Evolutionary conservation across 225 moss, liverwort and hornwort species (phyloP).

Genomic region (Pseudoscleropodium purum): DNA sequence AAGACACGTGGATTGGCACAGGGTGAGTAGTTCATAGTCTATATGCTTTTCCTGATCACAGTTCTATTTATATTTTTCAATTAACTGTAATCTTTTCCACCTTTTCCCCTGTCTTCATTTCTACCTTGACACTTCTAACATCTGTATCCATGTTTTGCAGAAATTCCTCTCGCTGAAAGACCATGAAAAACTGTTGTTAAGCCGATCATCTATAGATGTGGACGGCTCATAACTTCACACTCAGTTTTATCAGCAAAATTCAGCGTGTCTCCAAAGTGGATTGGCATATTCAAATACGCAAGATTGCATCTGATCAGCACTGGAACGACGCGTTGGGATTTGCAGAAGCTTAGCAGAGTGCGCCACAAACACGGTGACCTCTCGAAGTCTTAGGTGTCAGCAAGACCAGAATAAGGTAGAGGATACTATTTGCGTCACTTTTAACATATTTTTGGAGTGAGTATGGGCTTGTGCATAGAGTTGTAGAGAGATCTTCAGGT

Average conservation of each 20-base stretch:
- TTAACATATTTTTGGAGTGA: not conserved
- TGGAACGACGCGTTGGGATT: not conserved
- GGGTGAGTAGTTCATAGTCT: slow-evolving; percentile 9
- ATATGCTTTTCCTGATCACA: not conserved
- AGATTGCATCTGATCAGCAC: not conserved
- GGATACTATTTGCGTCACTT: not conserved
- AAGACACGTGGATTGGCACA: slow-evolving; percentile 12
- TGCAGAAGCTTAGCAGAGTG: not conserved
- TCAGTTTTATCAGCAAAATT: not conserved
- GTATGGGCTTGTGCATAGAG: not conserved
- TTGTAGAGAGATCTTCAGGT: not conserved
- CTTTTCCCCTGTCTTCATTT: not conserved
- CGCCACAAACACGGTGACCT: not conserved
- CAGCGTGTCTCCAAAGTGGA: not conserved
- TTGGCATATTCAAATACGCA: not conserved
- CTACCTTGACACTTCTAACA: not conserved
- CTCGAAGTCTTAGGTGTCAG: not conserved
- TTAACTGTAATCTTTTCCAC: not conserved
- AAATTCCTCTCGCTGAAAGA: slow-evolving; percentile 20
- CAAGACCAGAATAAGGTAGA: not conserved
- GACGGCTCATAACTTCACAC: not conserved
- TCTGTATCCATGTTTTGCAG: slow-evolving; percentile 10
- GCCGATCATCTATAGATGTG: not conserved
- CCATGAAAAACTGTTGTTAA: not conserved
- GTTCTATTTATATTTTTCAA: not conserved